Conservation (phyloP, 805 yeast species). For the Pichia kluyveri region DNA sequence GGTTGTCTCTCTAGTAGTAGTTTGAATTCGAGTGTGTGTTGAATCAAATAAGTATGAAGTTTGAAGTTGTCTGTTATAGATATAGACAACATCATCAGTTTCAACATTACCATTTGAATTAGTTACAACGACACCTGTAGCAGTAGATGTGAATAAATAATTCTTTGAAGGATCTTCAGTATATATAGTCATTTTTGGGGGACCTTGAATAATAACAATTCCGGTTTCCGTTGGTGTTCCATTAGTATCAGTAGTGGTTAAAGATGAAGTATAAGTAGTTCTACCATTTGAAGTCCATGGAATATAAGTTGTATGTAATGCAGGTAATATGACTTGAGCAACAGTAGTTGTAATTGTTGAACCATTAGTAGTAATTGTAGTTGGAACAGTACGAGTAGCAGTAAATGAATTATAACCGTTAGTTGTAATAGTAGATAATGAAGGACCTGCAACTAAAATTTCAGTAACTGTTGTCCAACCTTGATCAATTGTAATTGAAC, state of each 20-base stretch:
- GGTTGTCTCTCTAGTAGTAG: no score
- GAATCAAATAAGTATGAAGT: not conserved
- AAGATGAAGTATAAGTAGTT: not conserved
- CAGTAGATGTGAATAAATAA: not conserved
- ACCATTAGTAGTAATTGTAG: not conserved
- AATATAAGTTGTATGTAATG: not conserved
- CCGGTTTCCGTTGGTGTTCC: not conserved
- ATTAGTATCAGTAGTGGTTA: not conserved
- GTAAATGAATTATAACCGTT: not conserved
- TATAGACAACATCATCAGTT: not conserved
- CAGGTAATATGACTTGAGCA: not conserved
- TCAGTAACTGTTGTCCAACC: not conserved
- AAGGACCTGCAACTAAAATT: slow-evolving; percentile 1
- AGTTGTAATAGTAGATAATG: not conserved
- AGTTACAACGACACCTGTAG: not conserved
- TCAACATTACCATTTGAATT: not conserved
- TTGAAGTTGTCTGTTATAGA: not conserved
- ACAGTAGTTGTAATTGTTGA: not conserved
- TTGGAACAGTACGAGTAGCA: not conserved
- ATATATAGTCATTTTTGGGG: not conserved
- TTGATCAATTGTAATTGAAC: not conserved
- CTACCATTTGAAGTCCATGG: not conserved
- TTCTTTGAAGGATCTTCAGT: not conserved
- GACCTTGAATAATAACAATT: slow-evolving; percentile 4
- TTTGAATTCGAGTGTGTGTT: no score